Base-by-base conservation (phyloP, 129 eudicot genomes). In the Scalesia atractyloides region DNA sequence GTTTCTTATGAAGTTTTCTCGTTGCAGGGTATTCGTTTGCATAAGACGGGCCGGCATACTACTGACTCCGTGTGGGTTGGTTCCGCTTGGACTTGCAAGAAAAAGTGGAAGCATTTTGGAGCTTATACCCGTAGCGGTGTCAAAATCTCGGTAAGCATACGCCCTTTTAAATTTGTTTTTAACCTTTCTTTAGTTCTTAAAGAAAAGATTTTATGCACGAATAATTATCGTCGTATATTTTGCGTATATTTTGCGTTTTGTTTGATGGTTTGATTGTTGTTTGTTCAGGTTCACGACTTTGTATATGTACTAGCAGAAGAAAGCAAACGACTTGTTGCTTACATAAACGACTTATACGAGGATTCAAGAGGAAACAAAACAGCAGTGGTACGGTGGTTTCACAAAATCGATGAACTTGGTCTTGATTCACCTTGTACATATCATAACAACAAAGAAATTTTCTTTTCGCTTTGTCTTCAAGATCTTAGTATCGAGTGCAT, bases 361-460 rank as follows among this genome's bases (percentile, higher is more conserved):
- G 97, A 89, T 73, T 71, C 82, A 44, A 82, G 70, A 82, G 96
- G 97, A 75, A 80, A 81, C 82, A 90, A 83, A 81, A 82, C 80
- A 88, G 98, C 89, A 74, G 96, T 90, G 87, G 98, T 93, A 79
- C 96, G 82, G 69, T 93, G 97, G 98, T 93, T 93, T 87, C 98
- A 93, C 90, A 93, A 86, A 90, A 78, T 90, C 84, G 98, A 93
- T 77, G 98, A 93, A 80, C 82, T 90, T 93, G 87, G 87, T 84
- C 86, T 79, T 82, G 85, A 69, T 84, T 86, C 82, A 82, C 96
- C 86, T 83, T 83, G 66, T 70, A 84, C 63, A 34, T 69, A 54
- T 49, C 79, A 77, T 79, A 79, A 88, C 82, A 86, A 84, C 82
- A 82, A 84, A 85, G 97, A 93, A 84, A 83, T 89, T 85, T 87